Base-by-base conservation (phyloP, 495 filamentous ascomycete genomes). In the Ascobolus immersus region DNA sequence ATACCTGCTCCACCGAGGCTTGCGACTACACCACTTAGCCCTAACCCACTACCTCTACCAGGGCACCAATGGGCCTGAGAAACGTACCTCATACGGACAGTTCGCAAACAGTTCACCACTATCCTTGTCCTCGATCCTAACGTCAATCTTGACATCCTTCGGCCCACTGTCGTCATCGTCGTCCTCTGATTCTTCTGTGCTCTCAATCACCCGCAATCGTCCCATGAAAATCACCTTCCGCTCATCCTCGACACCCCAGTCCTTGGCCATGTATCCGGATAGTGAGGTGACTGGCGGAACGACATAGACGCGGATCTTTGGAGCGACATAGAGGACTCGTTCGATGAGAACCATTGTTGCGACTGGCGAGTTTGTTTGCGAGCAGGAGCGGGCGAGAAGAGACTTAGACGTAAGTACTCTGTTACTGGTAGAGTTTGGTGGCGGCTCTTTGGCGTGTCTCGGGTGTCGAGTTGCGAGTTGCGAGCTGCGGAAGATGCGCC, bases 221-320 rank as follows among this genome's bases (percentile, higher is more conserved):
- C 71, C 73, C 34, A 76, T 82, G 59, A 84, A 82, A 54, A 84
- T 81, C 43, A 70, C 66, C 19, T 66, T 61, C 32, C 59, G 52
- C 42, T 69, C 68, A 40, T 65, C 61, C 37, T 69, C 57, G 33
- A 63, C 58, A n/a, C 76, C 81, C 77, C 77, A 86, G 39, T 54
- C 45, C 10, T 69, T 55, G 38, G 78, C 77, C n/a, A 58, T 61
- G 57, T 81, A 69, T 45, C 77, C 77, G 15, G 67, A 55, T 10
- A 31, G 14, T n/a, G 28, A 31, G 14, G 14, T 31, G 36, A 78
- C 55, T 14, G 71, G 77, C 33, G 77, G 77, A 48, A 82, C 72
- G 44, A 67, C 57, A 56, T 84, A 86, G 58, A 84, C 59, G 58
- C 81, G 75, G 43, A 82, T n/a, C n/a, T n/a, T n/a, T n/a, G n/a